These are phyloP conservation scores for Umbelopsis vinacea DNA, from an alignment of 192 early-diverging fungal species.

Conservation along the genomic window DNA sequence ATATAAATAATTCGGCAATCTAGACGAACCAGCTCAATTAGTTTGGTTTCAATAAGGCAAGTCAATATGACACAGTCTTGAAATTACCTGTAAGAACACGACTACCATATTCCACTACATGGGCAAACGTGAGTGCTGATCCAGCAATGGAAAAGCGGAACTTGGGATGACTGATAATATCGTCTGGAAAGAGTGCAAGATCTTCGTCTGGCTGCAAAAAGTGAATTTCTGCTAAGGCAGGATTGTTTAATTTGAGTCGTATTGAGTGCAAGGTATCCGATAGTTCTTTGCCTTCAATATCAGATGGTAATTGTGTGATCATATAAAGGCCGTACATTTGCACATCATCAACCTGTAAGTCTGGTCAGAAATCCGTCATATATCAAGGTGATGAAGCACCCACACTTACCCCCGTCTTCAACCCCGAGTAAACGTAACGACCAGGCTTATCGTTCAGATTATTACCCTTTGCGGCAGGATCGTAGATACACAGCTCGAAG, in stretches of 20 bases:
- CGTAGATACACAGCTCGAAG: constrained; percentile 18
- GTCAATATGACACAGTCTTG: no score
- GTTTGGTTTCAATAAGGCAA: background rate
- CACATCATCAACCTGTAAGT: constrained; percentile 2
- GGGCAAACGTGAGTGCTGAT: constrained; percentile 6
- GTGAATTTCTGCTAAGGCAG: constrained; percentile 21
- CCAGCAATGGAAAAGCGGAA: constrained; percentile 18
- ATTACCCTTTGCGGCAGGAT: background rate
- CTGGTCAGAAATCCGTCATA: background rate
- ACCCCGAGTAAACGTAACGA: constrained; percentile 3
- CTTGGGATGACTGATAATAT: constrained; percentile 21
- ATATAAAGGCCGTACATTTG: constrained; percentile 12
- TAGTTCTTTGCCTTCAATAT: background rate
- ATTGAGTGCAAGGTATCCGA: background rate
- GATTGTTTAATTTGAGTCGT: constrained; percentile 19
- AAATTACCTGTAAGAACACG: constrained; percentile 13
- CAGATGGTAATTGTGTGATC: constrained; percentile 4
- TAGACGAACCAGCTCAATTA: background rate
- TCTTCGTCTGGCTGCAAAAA: constrained; percentile 21
- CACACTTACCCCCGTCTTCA: background rate
- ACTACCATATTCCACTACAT: constrained; percentile 20
- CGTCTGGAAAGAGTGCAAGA: constrained; percentile 23
- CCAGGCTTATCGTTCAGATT: background rate
- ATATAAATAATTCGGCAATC: constrained; percentile 10
- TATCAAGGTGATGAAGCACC: background rate